Evolutionary conservation across 1,284 basidiomycete genomes (phyloP).

Genomic region (Agaricales sp.): DNA sequence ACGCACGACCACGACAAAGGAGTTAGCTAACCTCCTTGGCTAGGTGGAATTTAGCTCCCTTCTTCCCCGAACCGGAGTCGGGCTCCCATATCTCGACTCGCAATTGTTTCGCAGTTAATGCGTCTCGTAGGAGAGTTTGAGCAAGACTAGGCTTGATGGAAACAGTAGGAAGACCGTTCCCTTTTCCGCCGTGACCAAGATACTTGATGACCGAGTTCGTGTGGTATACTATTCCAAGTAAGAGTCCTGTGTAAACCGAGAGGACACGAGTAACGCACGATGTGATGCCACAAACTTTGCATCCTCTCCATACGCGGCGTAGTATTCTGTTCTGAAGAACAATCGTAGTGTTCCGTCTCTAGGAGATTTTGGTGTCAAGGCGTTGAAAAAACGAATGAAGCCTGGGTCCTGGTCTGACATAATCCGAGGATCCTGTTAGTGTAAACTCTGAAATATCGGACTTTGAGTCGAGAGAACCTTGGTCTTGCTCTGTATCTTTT

Average conservation of each 20-base stretch:
- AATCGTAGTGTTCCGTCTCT: slow-evolving; percentile 71
- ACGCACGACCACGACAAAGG: too few species aligned
- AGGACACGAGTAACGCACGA: slow-evolving; percentile 14
- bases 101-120: slow-evolving; percentile 84
- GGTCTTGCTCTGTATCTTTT: slow-evolving; percentile 41
- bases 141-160: slow-evolving; percentile 77
- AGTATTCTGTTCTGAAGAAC: slow-evolving; percentile 79
- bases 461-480: too few species aligned
- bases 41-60: slow-evolving; percentile 61
- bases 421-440: neutral
- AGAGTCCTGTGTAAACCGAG: neutral
- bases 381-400: slow-evolving; percentile 67
- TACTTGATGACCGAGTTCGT: slow-evolving; percentile 84
- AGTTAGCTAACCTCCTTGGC: slow-evolving; percentile 61
- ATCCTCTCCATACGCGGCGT: slow-evolving; percentile 83
- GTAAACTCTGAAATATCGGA: neutral
- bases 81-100: slow-evolving; percentile 89
- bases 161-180: slow-evolving; percentile 64
- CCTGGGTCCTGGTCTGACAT: neutral
- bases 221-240: slow-evolving; percentile 42
- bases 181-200: slow-evolving; percentile 52
- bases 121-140: slow-evolving; percentile 81
- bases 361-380: slow-evolving; percentile 57
- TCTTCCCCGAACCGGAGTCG: slow-evolving; percentile 67
- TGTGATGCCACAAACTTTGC: slow-evolving; percentile 81